These are phyloP conservation scores for Suillus subluteus DNA, from an alignment of 768 basidiomycete genomes.

Conservation along the genomic window DNA sequence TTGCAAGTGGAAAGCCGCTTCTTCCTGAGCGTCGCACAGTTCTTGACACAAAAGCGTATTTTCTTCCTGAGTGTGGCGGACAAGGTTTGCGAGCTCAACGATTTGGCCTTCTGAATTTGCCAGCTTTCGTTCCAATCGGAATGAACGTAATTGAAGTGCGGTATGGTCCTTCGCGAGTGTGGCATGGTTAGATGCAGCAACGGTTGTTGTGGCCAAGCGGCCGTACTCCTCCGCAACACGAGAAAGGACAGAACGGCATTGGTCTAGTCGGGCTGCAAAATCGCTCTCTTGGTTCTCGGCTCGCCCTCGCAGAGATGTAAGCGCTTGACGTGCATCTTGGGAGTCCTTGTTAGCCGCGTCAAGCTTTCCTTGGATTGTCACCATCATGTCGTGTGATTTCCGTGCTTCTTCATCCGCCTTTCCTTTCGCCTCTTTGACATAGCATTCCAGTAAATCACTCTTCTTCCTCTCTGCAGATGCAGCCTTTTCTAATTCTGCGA, in stretches of 20 bases:
- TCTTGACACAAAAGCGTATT: slow-evolving; percentile 44
- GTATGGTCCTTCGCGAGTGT: slow-evolving; percentile 45
- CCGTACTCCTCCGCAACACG: slow-evolving; percentile 59
- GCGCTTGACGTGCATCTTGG: slow-evolving; percentile 34
- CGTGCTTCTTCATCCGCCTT: slow-evolving; percentile 46
- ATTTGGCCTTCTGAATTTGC: slow-evolving; percentile 72
- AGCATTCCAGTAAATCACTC: slow-evolving; percentile 50
- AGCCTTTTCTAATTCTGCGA: slow-evolving; percentile 59
- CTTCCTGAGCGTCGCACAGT: slow-evolving; percentile 23
- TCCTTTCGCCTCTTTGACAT: slow-evolving; percentile 44
- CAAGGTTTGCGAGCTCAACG: slow-evolving; percentile 61
- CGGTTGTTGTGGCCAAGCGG: slow-evolving; percentile 48
- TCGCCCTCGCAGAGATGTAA: slow-evolving; percentile 36
- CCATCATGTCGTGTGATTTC: slow-evolving; percentile 36
- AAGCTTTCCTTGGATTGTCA: slow-evolving; percentile 42
- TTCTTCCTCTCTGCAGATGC: slow-evolving; percentile 53
- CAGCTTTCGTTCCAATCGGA: slow-evolving; percentile 68
- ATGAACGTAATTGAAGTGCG: slow-evolving; percentile 43
- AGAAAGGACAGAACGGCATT: slow-evolving; percentile 47
- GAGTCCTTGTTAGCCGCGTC: slow-evolving; percentile 41
- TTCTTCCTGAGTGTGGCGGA: slow-evolving; percentile 59
- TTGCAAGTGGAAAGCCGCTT: slow-evolving; percentile 19
- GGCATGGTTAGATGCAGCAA: slow-evolving; percentile 40
- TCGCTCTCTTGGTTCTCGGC: slow-evolving; percentile 45
- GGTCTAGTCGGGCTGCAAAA: slow-evolving; percentile 54